A percentile compares a stretch with the other conserved stretches of the same genome.
These are phyloP conservation scores for Leptodontidium sp. DNA, from an alignment of 2,329 filamentous ascomycete species.

Conservation along the genomic window DNA sequence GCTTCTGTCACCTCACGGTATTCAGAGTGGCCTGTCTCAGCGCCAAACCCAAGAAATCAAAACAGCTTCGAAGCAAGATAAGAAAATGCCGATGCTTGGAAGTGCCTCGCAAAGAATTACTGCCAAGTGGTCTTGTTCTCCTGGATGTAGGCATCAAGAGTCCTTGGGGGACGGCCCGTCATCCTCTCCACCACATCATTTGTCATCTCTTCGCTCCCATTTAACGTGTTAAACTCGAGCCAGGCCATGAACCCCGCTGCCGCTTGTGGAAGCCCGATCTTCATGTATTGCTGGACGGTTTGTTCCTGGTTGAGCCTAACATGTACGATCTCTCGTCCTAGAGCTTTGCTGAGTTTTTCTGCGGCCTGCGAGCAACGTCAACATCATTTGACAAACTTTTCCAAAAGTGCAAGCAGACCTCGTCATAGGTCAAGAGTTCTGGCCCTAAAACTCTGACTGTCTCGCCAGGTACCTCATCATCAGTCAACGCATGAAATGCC, in stretches of 20 bases:
- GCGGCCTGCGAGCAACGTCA: constrained; percentile 28
- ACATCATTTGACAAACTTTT: not conserved
- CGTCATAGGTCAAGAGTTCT: constrained; percentile 46
- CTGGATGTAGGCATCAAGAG: constrained; percentile 30
- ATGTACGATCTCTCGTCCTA: constrained; percentile 33
- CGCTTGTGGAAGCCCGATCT: constrained; percentile 24
- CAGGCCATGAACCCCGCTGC: constrained; percentile 27
- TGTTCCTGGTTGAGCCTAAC: constrained; percentile 32
- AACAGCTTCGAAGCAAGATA: not conserved
- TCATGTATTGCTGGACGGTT: constrained; percentile 11
- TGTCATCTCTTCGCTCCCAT: constrained; percentile 28
- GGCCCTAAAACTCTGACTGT: constrained; percentile 48
- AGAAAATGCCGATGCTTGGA: constrained; percentile 11
- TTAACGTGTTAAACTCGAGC: constrained; percentile 23
- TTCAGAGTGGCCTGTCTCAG: constrained; percentile 11
- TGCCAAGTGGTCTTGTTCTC: constrained; percentile 27
- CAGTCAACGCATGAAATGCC: constrained; percentile 51
- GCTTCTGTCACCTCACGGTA: constrained; percentile 1
- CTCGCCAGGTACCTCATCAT: constrained; percentile 49
- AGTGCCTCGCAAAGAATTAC: constrained; percentile 7
- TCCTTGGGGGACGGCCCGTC: constrained; percentile 27
- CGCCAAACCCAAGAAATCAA: constrained; percentile 8
- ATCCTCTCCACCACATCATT: constrained; percentile 31
- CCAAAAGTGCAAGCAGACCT: constrained; percentile 33
- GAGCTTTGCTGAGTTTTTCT: constrained; percentile 30